Percentiles rank a stretch among this genome's conserved stretches.
phyloP scores from a whole-genome alignment of 2,329 filamentous ascomycete species.

The Diaporthe aspalathi region DNA sequence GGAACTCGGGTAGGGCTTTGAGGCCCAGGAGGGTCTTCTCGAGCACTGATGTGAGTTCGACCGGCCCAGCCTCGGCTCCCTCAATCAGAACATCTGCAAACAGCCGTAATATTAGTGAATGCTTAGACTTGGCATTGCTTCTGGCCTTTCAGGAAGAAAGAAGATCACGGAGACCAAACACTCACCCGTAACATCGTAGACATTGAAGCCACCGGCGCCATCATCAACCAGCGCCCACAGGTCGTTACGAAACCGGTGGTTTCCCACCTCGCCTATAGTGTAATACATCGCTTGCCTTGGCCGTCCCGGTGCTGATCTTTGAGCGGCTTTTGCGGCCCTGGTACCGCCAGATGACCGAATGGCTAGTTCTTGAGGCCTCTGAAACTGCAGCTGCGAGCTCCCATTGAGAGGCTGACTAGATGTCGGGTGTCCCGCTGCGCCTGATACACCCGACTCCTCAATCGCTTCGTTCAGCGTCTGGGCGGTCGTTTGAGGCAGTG shows the following conservation, averaged over 20 bases:
- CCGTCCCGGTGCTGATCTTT: too few species aligned
- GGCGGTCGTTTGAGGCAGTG: neutral
- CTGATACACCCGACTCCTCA: neutral
- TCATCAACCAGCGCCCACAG: neutral
- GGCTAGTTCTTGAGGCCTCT: too few species aligned
- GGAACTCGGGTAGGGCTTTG: neutral
- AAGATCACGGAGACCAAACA: neutral
- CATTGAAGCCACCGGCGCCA: neutral
- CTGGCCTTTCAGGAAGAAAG: fast-evolving
- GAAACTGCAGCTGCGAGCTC: neutral
- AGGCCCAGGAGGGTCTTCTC: neutral
- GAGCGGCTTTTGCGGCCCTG: neutral
- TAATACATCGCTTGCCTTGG: neutral
- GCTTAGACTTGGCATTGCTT: too few species aligned
- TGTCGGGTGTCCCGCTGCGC: neutral
- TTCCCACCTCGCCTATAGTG: neutral
- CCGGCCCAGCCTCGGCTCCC: neutral
- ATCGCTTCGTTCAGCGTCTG: neutral
- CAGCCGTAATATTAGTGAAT: neutral
- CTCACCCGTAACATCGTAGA: constrained; percentile 9
- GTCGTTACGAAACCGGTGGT: neutral
- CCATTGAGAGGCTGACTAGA: neutral
- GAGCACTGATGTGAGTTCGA: neutral
- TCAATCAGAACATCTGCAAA: neutral
- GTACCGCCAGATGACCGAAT: neutral